A percentile compares a stretch with the other conserved stretches of the same genome.
phyloP scores from a whole-genome alignment of 2,329 filamentous ascomycete genomes.

The Calonectria montana region DNA sequence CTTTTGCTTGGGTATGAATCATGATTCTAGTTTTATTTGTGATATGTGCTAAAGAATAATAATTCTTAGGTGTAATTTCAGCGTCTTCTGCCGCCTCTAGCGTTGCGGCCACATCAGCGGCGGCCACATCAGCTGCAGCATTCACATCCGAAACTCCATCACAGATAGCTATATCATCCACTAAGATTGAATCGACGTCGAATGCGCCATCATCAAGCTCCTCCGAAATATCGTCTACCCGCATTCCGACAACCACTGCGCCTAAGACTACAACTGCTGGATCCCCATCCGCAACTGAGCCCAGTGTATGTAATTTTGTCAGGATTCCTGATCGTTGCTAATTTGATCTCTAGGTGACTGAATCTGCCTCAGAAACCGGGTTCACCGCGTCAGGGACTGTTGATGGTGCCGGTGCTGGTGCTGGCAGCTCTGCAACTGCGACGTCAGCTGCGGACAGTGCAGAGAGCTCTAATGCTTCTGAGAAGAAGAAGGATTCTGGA shows the following conservation, averaged over 20 bases:
- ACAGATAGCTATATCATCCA: conserved; percentile 9
- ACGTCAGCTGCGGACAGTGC: conserved; percentile 29
- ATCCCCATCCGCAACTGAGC: conserved; percentile 14
- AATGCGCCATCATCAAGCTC: conserved; percentile 19
- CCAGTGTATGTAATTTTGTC: conserved; percentile 30
- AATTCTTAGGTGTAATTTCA: conserved; percentile 20
- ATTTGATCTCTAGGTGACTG: conserved; percentile 24
- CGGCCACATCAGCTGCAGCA: conserved; percentile 1
- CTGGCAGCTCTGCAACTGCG: conserved; percentile 25
- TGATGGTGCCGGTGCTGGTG: conserved; percentile 15
- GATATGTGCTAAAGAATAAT: conserved; percentile 15
- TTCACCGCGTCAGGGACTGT: conserved; percentile 7
- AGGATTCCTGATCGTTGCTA: background rate
- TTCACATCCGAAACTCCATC: conserved; percentile 10
- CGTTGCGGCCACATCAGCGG: conserved; percentile 16
- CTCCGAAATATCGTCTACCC: conserved; percentile 17
- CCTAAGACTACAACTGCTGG: conserved; percentile 1
- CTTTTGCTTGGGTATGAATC: conserved; percentile 40
- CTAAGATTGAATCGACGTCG: conserved; percentile 5
- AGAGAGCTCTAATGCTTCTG: conserved; percentile 22
- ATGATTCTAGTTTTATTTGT: background rate
- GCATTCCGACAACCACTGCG: background rate
- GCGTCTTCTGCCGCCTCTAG: conserved; percentile 9
- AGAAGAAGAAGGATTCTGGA: conserved; percentile 30
- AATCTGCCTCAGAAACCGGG: conserved; percentile 27